Conservation (phyloP, 805 yeast genomes). For the Saturnispora dispora region DNA sequence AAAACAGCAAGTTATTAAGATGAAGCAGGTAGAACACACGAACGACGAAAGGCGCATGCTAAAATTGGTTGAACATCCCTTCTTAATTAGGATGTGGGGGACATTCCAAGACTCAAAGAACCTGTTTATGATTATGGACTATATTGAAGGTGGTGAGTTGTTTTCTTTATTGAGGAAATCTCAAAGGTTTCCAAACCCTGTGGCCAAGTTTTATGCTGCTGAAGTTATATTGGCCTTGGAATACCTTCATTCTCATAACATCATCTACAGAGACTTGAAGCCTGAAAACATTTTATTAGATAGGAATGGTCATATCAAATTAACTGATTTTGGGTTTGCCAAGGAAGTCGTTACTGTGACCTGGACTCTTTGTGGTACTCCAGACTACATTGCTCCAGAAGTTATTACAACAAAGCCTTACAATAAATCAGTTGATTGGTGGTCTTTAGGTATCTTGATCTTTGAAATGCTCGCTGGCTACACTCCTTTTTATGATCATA, state of each 20-base stretch:
- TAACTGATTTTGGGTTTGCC: conserved; percentile 57
- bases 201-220: conserved; percentile 56
- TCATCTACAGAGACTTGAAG: conserved; percentile 51
- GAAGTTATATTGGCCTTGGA: conserved; percentile 52
- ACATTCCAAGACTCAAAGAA: conserved; percentile 50
- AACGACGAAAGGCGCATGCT: conserved; percentile 55
- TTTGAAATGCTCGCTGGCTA: conserved; percentile 56
- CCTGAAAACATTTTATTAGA: conserved; percentile 53
- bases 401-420: conserved; percentile 57
- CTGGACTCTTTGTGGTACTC: conserved; percentile 56
- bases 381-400: conserved; percentile 58
- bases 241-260: conserved; percentile 49
- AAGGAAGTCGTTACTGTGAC: conserved; percentile 53
- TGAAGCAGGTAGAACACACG: conserved; percentile 58
- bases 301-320: conserved; percentile 50
- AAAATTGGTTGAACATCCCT: conserved; percentile 50
- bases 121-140: conserved; percentile 56
- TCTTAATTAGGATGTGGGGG: conserved; percentile 59
- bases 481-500: conserved; percentile 54
- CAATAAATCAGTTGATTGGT: conserved; percentile 57
- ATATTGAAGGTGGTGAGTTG: conserved; percentile 56
- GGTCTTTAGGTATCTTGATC: conserved; percentile 53
- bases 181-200: conserved; percentile 53
- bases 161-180: conserved; percentile 48
- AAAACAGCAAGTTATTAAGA: conserved; percentile 47